Evolutionary conservation across 2,329 filamentous ascomycete species (phyloP), one percentile per base, ranked within the genome.

Genomic region (Cercospora sp.): DNA sequence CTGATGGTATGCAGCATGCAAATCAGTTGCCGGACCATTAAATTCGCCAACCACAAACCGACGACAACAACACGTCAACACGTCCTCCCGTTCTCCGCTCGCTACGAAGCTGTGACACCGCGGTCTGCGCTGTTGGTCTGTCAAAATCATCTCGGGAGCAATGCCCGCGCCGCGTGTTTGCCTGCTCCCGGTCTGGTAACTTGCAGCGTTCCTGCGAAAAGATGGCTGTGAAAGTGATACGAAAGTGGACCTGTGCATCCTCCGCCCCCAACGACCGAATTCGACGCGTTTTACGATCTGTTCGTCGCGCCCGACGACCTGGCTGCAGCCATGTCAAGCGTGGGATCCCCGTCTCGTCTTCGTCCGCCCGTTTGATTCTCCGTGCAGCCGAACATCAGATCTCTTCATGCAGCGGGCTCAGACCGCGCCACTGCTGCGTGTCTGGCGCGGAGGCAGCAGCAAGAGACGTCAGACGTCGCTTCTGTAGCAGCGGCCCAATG

Each of bases 321-420:
- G 69, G 69, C 69, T 70, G 55, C 31, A 55, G 33, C 69, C 61
- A 66, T 67, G 64, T 62, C 55, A 59, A 36, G 53, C 53, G 26
- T 57, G 53, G 45, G 16, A 57, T 57, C 53, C 53, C 12, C 53
- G 55, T 23, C 55, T 36, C 31, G 16, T 58, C 55, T 58, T 42
- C 36, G 36, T 42, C 55, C 23, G 13, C 48, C 10, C 55, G 55
- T 33, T 33, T 23, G 55, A 58, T 58, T 36, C 18, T 36, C 55
- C 55, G 55, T 36, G 55, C 26, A 58, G 55, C 55, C 55, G 55
- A 58, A 20, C 55, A 33, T 36, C 55, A 59, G 55, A 59, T 59
- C 55, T 59, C 55, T 26, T 10, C 23, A 16, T 28, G 45, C 45
- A 48, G 45, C 18, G 45, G 18, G n/a, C 20, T 48, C 45, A 20